Percentiles rank a stretch among this genome's conserved stretches.
Evolutionary conservation across 2,329 filamentous ascomycete genomes (phyloP).

Genomic region (Paraconiothyrium sp.): DNA sequence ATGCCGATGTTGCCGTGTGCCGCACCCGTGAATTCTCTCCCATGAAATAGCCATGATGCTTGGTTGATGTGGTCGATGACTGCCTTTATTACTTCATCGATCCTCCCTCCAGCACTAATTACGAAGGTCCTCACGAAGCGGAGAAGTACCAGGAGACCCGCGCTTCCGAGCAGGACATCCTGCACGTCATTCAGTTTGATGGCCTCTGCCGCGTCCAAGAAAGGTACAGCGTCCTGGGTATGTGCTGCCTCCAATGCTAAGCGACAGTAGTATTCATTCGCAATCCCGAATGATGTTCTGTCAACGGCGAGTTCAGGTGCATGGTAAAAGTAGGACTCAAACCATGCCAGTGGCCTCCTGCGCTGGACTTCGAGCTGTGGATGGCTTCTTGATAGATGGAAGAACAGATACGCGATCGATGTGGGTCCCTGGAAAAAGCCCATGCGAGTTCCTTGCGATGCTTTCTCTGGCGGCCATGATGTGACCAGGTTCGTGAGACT

Average conservation of each 20-base stretch:
- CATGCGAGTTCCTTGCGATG: slow-evolving; percentile 52
- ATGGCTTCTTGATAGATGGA: slow-evolving; percentile 59
- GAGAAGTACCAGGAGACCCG: slow-evolving; percentile 74
- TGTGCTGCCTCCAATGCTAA: slow-evolving; percentile 59
- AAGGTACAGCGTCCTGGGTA: slow-evolving; percentile 60
- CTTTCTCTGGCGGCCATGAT: slow-evolving; percentile 56
- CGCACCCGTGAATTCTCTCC: slow-evolving; percentile 70
- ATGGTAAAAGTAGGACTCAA: slow-evolving; percentile 59
- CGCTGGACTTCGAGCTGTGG: slow-evolving; percentile 58
- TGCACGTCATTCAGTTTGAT: slow-evolving; percentile 60
- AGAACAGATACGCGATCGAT: slow-evolving; percentile 60
- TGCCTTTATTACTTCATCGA: slow-evolving; percentile 63
- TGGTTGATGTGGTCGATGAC: slow-evolving; percentile 67
- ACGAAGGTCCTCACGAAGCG: slow-evolving; percentile 69
- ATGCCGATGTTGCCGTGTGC: slow-evolving; percentile 75
- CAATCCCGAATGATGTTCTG: slow-evolving; percentile 40
- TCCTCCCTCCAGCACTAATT: slow-evolving; percentile 59
- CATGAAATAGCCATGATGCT: slow-evolving; percentile 71
- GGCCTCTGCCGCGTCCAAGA: slow-evolving; percentile 59
- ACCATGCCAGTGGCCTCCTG: slow-evolving; percentile 58
- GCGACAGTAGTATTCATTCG: slow-evolving; percentile 59
- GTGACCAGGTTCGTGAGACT: slow-evolving; percentile 59
- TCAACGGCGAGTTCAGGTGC: slow-evolving; percentile 51
- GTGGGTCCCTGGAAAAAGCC: slow-evolving; percentile 62
- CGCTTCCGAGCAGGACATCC: slow-evolving; percentile 73